Conservation (phyloP, 2,329 filamentous ascomycete genomes). For the Lojkania enalia region DNA sequence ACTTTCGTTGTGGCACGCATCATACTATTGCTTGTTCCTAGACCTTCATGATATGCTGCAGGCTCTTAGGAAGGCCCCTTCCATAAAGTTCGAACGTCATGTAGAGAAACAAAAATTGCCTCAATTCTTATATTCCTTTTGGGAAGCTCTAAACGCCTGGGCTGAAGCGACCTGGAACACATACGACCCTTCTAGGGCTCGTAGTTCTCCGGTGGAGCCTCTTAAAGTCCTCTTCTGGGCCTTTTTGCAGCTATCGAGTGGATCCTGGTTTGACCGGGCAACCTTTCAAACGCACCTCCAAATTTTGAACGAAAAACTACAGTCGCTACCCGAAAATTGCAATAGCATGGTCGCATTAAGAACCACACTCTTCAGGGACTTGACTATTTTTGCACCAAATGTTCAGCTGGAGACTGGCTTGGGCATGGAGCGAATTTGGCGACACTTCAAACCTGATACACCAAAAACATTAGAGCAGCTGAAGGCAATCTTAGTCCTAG, state of each 20-base stretch:
- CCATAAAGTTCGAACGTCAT: slow-evolving; percentile 37
- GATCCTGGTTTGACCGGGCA: slow-evolving; percentile 54
- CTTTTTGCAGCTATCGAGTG: slow-evolving; percentile 49
- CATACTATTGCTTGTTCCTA: slow-evolving; percentile 33
- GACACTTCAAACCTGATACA: slow-evolving; percentile 65
- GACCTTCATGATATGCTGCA: slow-evolving; percentile 38
- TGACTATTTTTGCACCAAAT: slow-evolving; percentile 62
- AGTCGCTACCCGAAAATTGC: neutral
- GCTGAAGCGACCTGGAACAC: slow-evolving; percentile 9
- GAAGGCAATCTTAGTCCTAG: slow-evolving; percentile 46
- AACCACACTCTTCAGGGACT: slow-evolving; percentile 28
- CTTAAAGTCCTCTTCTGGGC: slow-evolving; percentile 52
- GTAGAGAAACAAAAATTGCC: slow-evolving; percentile 42
- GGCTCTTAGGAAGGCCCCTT: slow-evolving; percentile 30
- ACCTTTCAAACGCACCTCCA: slow-evolving; percentile 58
- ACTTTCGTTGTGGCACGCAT: slow-evolving; percentile 21
- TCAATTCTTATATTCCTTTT: slow-evolving; percentile 32
- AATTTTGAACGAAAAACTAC: slow-evolving; percentile 27
- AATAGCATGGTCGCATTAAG: no score
- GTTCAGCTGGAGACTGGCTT: slow-evolving; percentile 76
- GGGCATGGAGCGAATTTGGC: slow-evolving; percentile 81
- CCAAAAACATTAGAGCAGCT: slow-evolving; percentile 47
- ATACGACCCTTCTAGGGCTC: neutral
- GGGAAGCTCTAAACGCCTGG: slow-evolving; percentile 23
- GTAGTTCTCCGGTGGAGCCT: slow-evolving; percentile 18